These are phyloP conservation scores for Wickerhamomyces pijperi DNA, from an alignment of 805 yeast species.

Conservation along the genomic window DNA sequence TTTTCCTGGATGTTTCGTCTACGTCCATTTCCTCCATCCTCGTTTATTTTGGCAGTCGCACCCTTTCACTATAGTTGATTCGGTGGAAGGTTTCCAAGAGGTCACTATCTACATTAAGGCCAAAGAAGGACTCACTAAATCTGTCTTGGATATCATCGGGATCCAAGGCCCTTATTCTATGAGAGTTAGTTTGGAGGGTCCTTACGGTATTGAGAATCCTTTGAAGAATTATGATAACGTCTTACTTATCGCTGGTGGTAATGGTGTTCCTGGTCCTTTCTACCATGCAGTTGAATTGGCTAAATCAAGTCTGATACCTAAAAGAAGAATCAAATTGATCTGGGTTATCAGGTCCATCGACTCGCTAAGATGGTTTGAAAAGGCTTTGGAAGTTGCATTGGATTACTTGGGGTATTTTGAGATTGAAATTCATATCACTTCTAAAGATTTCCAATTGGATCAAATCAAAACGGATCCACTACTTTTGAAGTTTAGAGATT, in stretches of 20 bases:
- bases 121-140: constrained; percentile 44
- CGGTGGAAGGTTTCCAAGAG: constrained; percentile 25
- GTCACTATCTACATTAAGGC: constrained; percentile 35
- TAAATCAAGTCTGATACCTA: too few relatives aligned
- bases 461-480: too few relatives aligned
- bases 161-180: constrained; percentile 10
- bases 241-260: constrained; percentile 37
- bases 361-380: too few relatives aligned
- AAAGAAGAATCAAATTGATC: too few relatives aligned
- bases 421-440: too few relatives aligned
- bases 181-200: constrained; percentile 48
- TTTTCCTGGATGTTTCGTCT: constrained; percentile 45
- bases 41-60: constrained; percentile 57
- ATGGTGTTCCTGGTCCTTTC: constrained; percentile 29
- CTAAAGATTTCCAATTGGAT: too few relatives aligned
- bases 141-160: constrained; percentile 22
- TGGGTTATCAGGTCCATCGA: too few relatives aligned
- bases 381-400: too few relatives aligned
- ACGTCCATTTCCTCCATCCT: constrained; percentile 42
- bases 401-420: too few relatives aligned
- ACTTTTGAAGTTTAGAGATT: too few relatives aligned
- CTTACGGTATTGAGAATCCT: constrained; percentile 40
- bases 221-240: constrained; percentile 25
- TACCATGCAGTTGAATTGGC: too few relatives aligned
- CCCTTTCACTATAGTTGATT: constrained; percentile 52